Conservation (phyloP, 2,329 filamentous ascomycete species). For the Beauveria scarabaeidicola region DNA sequence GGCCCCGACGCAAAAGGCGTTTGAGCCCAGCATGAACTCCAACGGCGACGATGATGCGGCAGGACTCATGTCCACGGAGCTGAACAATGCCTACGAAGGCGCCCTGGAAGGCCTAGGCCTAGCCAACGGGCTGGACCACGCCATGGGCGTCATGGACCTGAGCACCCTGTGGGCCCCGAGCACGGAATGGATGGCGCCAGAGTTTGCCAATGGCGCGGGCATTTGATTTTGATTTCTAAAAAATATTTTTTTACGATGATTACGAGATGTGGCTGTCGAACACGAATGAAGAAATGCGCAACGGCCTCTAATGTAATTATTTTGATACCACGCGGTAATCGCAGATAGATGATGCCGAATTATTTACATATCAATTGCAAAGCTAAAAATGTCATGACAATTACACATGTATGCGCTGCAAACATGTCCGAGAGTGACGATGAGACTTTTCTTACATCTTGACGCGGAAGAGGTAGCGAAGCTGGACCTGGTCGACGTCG, state of each 20-base stretch:
- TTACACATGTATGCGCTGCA: not conserved
- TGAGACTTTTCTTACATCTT: slow-evolving; percentile 30
- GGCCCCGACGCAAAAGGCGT: slow-evolving; percentile 1
- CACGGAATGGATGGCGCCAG: slow-evolving; percentile 25
- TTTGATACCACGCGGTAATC: not conserved
- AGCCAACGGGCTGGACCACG: slow-evolving; percentile 33
- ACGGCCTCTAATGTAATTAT: not conserved
- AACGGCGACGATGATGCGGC: not conserved
- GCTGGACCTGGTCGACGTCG: slow-evolving; percentile 58
- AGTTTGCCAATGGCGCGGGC: slow-evolving; percentile 24
- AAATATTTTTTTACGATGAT: not conserved
- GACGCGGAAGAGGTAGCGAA: slow-evolving; percentile 62
- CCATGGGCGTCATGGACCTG: slow-evolving; percentile 32
- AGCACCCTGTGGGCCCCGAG: slow-evolving; percentile 26
- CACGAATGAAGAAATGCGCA: not conserved
- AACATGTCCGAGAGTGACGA: not conserved
- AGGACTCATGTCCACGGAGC: slow-evolving; percentile 19
- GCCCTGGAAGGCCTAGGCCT: slow-evolving; percentile 38
- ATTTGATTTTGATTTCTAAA: slow-evolving; percentile 15
- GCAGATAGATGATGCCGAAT: not conserved
- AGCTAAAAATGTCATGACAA: not conserved
- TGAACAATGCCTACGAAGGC: slow-evolving; percentile 44
- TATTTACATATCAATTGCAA: not conserved
- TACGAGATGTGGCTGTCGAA: not conserved
- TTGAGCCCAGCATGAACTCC: slow-evolving; percentile 13